These are phyloP conservation scores for Phanerochaete sordida DNA, from an alignment of 768 basidiomycete genomes.

Conservation along the genomic window DNA sequence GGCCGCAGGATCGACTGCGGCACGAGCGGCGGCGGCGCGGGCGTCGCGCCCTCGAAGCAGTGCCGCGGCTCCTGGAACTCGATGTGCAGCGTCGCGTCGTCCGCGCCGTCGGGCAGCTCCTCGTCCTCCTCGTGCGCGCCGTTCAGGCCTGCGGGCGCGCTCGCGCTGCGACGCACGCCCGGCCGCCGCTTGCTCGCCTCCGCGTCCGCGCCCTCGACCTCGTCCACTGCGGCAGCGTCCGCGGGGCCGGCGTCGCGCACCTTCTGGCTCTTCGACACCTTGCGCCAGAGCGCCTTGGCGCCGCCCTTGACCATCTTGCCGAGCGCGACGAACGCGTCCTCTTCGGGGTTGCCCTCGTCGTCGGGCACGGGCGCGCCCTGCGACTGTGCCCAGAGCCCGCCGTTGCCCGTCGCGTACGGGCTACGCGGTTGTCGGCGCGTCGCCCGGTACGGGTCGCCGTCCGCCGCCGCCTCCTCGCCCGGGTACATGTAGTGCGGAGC, in stretches of 20 bases:
- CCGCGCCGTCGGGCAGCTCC: background rate
- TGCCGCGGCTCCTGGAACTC: constrained; percentile 10
- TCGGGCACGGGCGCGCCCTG: constrained; percentile 11
- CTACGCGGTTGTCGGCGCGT: background rate
- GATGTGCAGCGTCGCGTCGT: background rate
- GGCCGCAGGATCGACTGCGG: background rate
- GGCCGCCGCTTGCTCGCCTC: background rate
- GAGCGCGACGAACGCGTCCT: constrained; percentile 23
- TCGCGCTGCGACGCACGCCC: background rate
- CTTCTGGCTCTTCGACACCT: constrained; percentile 19
- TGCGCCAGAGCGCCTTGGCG: constrained; percentile 21
- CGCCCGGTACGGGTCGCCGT: background rate
- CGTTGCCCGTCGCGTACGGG: background rate
- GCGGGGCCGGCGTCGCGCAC: background rate
- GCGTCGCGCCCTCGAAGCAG: background rate
- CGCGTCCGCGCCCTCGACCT: background rate
- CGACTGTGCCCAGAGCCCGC: constrained; percentile 9
- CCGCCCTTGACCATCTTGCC: constrained; percentile 25
- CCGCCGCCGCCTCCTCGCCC: background rate
- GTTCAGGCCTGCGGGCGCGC: background rate
- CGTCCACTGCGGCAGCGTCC: background rate
- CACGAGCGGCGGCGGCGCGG: background rate
- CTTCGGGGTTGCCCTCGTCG: constrained; percentile 13
- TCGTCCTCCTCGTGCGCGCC: background rate
- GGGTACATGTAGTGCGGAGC: background rate